Evolutionary conservation across 768 basidiomycete genomes (phyloP).

Genomic region (Megacollybia marginata): DNA sequence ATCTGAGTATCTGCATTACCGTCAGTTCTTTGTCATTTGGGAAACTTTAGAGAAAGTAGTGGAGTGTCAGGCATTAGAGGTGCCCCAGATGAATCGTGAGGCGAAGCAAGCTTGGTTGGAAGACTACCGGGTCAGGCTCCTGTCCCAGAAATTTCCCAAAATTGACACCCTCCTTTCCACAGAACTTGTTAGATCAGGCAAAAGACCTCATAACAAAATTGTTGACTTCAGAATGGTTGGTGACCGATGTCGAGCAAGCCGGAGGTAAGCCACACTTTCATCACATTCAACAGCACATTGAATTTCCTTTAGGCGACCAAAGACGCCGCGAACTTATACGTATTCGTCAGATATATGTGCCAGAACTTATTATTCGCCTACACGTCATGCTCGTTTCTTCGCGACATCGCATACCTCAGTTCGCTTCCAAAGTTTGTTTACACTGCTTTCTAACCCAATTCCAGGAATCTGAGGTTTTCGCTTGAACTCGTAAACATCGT

Average conservation of each 20-base stretch:
- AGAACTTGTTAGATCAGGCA: conserved; percentile 58
- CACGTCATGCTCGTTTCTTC: conserved; percentile 69
- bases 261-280: conserved; percentile 24
- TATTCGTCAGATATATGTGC: conserved; percentile 85
- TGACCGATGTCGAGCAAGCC: conserved; percentile 39
- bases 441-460: not conserved
- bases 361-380: conserved; percentile 81
- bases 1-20: conserved; percentile 72
- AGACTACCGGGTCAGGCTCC: conserved; percentile 48
- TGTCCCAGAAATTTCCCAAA: not conserved
- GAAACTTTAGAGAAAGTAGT: conserved; percentile 54
- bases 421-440: conserved; percentile 17
- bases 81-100: conserved; percentile 51
- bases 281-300: not conserved
- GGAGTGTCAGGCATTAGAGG: conserved; percentile 52
- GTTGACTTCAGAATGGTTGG: conserved; percentile 73
- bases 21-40: conserved; percentile 76
- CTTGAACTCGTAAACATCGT: conserved; percentile 78
- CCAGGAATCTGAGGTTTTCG: conserved; percentile 69
- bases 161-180: not conserved
- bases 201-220: conserved; percentile 61
- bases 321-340: conserved; percentile 62
- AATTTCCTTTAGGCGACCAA: conserved; percentile 32
- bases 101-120: conserved; percentile 51
- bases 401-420: conserved; percentile 59